Percentiles rank a stretch among this genome's conserved stretches.
Evolutionary conservation across 495 filamentous ascomycete species (phyloP).

Genomic region (Xylaria telfairii): DNA sequence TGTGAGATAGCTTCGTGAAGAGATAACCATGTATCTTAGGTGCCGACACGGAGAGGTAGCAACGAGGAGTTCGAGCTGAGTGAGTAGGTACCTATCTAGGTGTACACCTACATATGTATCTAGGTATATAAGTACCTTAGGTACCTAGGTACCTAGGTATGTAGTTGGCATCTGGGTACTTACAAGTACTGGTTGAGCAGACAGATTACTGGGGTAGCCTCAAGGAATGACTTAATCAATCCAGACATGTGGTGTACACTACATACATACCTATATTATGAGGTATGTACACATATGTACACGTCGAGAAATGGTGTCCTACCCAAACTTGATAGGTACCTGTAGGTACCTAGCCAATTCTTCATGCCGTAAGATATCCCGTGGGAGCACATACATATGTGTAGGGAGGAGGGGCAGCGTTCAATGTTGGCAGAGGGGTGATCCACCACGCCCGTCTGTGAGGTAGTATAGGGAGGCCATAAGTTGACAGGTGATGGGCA

Average conservation of each 20-base stretch:
- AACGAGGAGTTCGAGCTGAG: neutral
- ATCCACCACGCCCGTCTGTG: neutral
- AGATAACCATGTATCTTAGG: neutral
- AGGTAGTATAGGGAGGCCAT: neutral
- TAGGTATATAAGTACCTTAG: too few species aligned
- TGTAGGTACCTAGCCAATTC: neutral
- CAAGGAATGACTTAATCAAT: constrained; percentile 1
- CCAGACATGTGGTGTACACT: neutral
- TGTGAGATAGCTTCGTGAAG: neutral
- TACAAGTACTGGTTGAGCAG: too few species aligned
- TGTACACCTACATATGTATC: too few species aligned
- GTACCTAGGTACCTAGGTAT: too few species aligned
- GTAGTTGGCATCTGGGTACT: neutral
- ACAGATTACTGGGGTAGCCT: neutral
- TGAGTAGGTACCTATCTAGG: too few species aligned
- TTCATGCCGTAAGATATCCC: too few species aligned
- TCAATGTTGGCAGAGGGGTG: neutral
- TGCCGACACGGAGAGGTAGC: neutral
- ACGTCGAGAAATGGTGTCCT: too few species aligned
- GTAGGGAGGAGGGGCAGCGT: constrained; percentile 13
- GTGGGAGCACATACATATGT: too few species aligned
- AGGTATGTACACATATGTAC: too few species aligned
- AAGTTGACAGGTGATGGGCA: neutral
- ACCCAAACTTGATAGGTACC: neutral
- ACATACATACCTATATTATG: too few species aligned